phyloP scores from a whole-genome alignment of 768 basidiomycete genomes.

The Gloeopeniophorella convolvens region DNA sequence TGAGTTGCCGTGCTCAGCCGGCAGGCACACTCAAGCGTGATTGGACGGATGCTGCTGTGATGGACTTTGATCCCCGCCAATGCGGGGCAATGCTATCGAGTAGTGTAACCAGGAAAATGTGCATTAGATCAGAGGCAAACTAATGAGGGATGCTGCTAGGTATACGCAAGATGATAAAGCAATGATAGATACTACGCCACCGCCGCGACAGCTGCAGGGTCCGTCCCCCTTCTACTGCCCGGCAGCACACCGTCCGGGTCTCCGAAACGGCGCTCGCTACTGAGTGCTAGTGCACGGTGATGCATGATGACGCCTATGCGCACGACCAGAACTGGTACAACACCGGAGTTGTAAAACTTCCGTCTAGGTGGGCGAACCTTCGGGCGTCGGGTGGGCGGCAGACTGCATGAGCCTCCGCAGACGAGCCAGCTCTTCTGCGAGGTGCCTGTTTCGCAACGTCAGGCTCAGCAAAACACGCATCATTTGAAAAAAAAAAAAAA shows the following conservation, averaged over 20 bases:
- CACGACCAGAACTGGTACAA: too few species aligned
- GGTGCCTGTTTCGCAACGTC: slow-evolving; percentile 33
- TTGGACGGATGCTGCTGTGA: too few species aligned
- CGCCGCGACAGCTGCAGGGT: too few species aligned
- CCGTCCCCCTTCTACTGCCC: background rate
- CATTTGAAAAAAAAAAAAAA: background rate
- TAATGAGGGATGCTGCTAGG: slow-evolving; percentile 16
- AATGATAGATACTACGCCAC: slow-evolving; percentile 12
- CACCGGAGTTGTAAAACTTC: too few species aligned
- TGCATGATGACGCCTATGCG: too few species aligned
- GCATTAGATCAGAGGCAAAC: background rate
- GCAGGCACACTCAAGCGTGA: too few species aligned
- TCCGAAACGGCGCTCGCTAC: too few species aligned
- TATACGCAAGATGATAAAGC: slow-evolving; percentile 14
- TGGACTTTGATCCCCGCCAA: too few species aligned
- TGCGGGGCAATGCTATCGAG: too few species aligned
- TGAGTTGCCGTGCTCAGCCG: too few species aligned
- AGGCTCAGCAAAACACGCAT: slow-evolving; percentile 3
- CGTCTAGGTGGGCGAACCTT: slow-evolving; percentile 11
- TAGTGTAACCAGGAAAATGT: background rate
- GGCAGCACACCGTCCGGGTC: too few species aligned
- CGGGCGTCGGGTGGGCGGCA: slow-evolving; percentile 28
- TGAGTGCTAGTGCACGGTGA: too few species aligned
- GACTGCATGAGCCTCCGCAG: slow-evolving; percentile 68
- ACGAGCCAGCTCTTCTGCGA: slow-evolving; percentile 59